phyloP scores from a whole-genome alignment of 768 basidiomycete genomes.

The Tulasnella sp. region DNA sequence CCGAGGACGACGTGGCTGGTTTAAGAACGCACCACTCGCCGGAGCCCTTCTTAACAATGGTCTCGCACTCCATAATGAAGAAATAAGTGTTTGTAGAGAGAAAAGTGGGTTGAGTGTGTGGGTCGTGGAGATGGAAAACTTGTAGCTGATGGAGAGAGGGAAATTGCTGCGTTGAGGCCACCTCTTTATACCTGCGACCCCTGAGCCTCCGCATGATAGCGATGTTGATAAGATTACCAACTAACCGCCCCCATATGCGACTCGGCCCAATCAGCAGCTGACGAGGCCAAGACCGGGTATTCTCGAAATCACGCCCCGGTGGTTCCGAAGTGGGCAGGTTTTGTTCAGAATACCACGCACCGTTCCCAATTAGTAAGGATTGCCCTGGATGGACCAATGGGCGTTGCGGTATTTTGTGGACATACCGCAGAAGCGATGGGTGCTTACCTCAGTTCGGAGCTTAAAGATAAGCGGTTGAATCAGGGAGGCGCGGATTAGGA shows the following conservation, averaged over 20 bases:
- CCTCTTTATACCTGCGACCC: background rate
- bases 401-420: background rate
- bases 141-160: background rate
- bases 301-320: background rate
- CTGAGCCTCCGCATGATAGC: background rate
- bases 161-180: background rate
- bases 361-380: background rate
- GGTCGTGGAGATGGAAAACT: background rate
- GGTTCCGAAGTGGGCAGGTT: background rate
- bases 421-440: background rate
- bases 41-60: background rate
- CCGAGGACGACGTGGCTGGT: background rate
- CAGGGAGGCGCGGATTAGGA: background rate
- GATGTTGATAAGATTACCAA: background rate
- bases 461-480: background rate
- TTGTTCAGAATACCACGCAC: background rate
- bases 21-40: background rate
- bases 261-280: background rate
- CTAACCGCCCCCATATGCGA: background rate
- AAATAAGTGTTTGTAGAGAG: background rate
- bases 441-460: slow-evolving; percentile 9
- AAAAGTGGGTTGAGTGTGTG: background rate
- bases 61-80: background rate
- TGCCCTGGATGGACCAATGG: background rate
- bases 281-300: background rate